Evolutionary conservation across 1,284 basidiomycete species (phyloP), one percentile per base, ranked within the genome.

Genomic region (Fomitopsis betulina): DNA sequence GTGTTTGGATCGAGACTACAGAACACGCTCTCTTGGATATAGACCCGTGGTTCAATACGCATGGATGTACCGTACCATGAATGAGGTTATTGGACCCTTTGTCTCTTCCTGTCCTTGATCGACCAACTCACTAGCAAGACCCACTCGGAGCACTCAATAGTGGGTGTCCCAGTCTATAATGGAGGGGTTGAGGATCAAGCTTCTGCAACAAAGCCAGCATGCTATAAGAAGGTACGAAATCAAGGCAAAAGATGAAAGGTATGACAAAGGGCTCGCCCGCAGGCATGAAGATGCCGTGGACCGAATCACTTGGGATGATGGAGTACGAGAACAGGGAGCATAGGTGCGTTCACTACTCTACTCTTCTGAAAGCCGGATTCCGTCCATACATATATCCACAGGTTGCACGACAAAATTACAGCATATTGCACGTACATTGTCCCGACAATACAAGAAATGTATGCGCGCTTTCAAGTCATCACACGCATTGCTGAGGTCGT

Each of bases 361-460:
- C n/a, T 51, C 23, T 27, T 37, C n/a, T 17, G n/a, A n/a, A n/a
- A n/a, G n/a, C n/a, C n/a, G n/a, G 8, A 3, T 15, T 13, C 13
- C 54, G 49, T 21, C 12, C 12, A 23, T 8, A 19, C 13, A 13
- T 53, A 55, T 59, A 39, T n/a, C 40, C 45, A n/a, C 32, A 90
- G 87, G 73, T 70, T 92, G 40, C 87, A 89, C 65, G 72, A 81
- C 56, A 88, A 92, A 70, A 83, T 73, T 54, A 66, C 70, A 30
- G 71, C 71, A 30, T 73, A 67, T 58, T 61, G 62, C 54, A n/a
- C n/a, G n/a, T n/a, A n/a, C n/a, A 62, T 69, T 9, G 30, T 54
- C n/a, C 69, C 72, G 1, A 72, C 67, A 6, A 53, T 58, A 10
- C 61, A 67, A 43, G 72, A 73, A 55, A 49, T n/a, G n/a, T n/a